phyloP scores from a whole-genome alignment of 371 early-diverging fungal genomes.

The Pancytospora philotis region DNA sequence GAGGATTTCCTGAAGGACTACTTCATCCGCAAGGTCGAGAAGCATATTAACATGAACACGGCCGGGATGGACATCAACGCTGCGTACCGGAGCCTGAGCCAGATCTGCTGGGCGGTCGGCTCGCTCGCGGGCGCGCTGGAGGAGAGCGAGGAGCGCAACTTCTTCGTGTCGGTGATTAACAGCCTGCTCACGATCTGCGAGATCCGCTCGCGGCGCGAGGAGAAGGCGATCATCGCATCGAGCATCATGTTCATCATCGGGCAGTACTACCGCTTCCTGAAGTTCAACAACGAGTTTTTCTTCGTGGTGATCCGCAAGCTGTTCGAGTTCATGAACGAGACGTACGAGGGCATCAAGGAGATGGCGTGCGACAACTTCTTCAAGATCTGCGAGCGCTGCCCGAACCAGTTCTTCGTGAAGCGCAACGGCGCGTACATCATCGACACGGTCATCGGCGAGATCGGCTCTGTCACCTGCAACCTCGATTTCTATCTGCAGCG shows the following conservation, averaged over 20 bases:
- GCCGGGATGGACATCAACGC: constrained; percentile 64
- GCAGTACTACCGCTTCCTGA: constrained; percentile 91
- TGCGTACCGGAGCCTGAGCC: constrained; percentile 86
- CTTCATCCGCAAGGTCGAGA: constrained; percentile 35
- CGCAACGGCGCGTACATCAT: constrained; percentile 23
- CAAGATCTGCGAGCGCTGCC: constrained; percentile 87
- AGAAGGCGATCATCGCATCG: constrained; percentile 96
- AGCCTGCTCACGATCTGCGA: constrained; percentile 81
- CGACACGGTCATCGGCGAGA: constrained; percentile 31
- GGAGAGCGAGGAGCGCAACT: constrained; percentile 87
- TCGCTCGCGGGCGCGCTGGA: constrained; percentile 86
- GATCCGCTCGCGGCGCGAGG: constrained; percentile 82
- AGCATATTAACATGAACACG: constrained; percentile 5
- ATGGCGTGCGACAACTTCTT: constrained; percentile 99
- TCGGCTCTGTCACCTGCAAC: constrained; percentile 20
- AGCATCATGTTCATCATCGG: constrained; percentile 99
- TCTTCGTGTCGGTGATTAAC: constrained; percentile 88
- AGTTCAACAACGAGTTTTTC: constrained; percentile 93
- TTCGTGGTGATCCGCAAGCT: constrained; percentile 98
- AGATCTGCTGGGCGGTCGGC: constrained; percentile 95
- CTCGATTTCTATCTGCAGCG: constrained; percentile 52
- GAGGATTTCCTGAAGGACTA: constrained; percentile 41
- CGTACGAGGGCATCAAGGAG: constrained; percentile 96
- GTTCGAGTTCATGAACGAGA: constrained; percentile 99
- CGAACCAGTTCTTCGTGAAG: constrained; percentile 68